Evolutionary conservation across 495 filamentous ascomycete species (phyloP).

Genomic region (Paragyromitra xinjiangensis): DNA sequence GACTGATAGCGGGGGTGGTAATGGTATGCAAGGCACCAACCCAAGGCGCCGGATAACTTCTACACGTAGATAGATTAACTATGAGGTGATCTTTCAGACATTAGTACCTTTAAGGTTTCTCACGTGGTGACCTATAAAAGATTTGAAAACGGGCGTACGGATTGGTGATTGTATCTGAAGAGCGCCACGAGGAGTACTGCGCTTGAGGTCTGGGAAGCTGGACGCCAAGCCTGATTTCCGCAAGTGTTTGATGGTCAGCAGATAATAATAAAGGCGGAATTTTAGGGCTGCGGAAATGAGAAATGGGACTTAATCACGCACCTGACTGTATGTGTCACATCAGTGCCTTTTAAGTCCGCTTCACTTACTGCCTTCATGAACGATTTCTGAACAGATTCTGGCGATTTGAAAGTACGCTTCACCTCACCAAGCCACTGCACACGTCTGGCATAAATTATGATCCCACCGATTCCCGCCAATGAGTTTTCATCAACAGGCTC

Average conservation of each 20-base stretch:
- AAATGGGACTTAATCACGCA: neutral
- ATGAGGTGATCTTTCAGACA: no score
- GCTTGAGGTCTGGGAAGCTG: neutral
- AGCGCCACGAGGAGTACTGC: no score
- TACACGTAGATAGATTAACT: no score
- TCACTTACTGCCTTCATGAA: neutral
- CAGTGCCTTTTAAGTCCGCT: neutral
- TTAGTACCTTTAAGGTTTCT: no score
- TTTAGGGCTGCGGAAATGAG: neutral
- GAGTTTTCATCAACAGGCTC: no score
- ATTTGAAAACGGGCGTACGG: neutral
- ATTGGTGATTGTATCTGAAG: neutral
- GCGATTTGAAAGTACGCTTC: neutral
- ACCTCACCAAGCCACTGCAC: neutral
- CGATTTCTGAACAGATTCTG: neutral
- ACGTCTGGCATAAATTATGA: neutral
- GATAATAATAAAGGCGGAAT: no score
- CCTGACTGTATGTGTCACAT: neutral
- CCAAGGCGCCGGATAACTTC: no score
- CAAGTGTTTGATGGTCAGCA: no score
- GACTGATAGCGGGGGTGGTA: no score
- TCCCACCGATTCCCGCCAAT: neutral
- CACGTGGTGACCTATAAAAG: neutral
- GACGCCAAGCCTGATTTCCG: neutral
- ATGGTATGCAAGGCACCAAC: no score